Evolutionary conservation across 495 filamentous ascomycete genomes (phyloP), one percentile per base, ranked within the genome.

Genomic region (Letharia lupina): DNA sequence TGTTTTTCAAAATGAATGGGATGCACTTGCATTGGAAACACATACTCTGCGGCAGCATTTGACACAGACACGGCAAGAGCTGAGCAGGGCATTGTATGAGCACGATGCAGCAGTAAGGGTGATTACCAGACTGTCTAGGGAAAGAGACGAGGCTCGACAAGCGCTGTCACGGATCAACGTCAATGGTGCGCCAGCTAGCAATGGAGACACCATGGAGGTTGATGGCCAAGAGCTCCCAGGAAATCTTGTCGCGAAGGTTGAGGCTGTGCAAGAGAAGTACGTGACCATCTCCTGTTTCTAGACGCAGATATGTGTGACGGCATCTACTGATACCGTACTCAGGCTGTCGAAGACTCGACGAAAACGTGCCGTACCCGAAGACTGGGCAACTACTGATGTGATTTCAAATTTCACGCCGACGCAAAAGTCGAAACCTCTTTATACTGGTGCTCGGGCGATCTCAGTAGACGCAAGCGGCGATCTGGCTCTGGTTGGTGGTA

Each of bases 1-100:
- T 48, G 88, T 91, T n/a, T 97, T 98, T 73, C 94, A 98, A 70
- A 93, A 96, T 71, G 94, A 98, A 81, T 98, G 94, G 94, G 94
- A 98, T 75, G 89, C 94, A 13, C 75, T 97, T 39, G 89, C 92
- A 40, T 79, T 98, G 28, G 94, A 98, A 75, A 87, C 91, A 61
- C 96, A 90, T 74, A 91, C 90, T 61, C 78, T 97, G 45, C 86
- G 88, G 75, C 90, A 96, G 74, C 91, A 96, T 67, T 77, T 98
- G 67, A 81, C 87, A 54, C 91, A 96, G 72, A 94, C 90, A 39
- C 82, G 93, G 71, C 93, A 98, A 76, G 95, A 98, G 77, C 85
- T 98, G 41, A 89, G 90, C 58, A 91, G 91, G 3, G 90, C 94
- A 18, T 82, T 98, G 45, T 98, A 98, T 76, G 92, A 97, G 76